A percentile compares a stretch with the other conserved stretches of the same genome.
phyloP scores from a whole-genome alignment of 306 rosid species.

The Lithocarpus polystachyus region DNA sequence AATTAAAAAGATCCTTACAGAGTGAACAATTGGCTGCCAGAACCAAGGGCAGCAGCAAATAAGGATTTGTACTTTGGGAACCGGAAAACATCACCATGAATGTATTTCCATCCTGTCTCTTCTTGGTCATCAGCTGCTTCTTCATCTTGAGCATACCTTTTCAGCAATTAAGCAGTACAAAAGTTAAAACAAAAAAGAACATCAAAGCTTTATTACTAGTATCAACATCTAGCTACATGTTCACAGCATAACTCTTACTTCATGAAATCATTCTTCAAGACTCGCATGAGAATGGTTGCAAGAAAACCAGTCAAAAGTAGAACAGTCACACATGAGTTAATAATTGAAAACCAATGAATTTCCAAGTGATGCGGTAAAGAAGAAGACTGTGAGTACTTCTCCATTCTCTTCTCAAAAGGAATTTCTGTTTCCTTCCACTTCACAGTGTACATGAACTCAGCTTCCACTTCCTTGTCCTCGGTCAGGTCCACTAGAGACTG shows the following conservation, averaged over 20 bases:
- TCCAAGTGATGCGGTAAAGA: constrained; percentile 94
- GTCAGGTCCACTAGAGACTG: constrained; percentile 84
- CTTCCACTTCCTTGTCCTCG: constrained; percentile 78
- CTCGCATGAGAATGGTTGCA: constrained; percentile 98
- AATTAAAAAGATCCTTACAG: constrained; percentile 61
- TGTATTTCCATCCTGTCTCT: constrained; percentile 98
- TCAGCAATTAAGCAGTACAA: not conserved
- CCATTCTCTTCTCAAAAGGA: constrained; percentile 93
- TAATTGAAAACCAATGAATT: constrained; percentile 97
- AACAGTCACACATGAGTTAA: constrained; percentile 96
- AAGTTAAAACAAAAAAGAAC: constrained; percentile 8
- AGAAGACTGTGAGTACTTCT: constrained; percentile 92
- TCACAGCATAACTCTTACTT: constrained; percentile 54
- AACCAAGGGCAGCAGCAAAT: constrained; percentile 92
- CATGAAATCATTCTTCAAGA: constrained; percentile 95
- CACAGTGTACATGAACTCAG: constrained; percentile 78
- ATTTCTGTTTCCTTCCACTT: constrained; percentile 80
- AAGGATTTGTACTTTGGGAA: constrained; percentile 81
- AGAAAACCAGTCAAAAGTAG: constrained; percentile 96
- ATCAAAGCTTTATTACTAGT: not conserved
- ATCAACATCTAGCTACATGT: not conserved
- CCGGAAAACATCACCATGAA: constrained; percentile 95
- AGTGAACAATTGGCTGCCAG: constrained; percentile 88
- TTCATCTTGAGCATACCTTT: constrained; percentile 95
- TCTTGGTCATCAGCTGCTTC: constrained; percentile 99